Conservation (phyloP, 306 rosid genomes). For the Potentilla sterilis region DNA sequence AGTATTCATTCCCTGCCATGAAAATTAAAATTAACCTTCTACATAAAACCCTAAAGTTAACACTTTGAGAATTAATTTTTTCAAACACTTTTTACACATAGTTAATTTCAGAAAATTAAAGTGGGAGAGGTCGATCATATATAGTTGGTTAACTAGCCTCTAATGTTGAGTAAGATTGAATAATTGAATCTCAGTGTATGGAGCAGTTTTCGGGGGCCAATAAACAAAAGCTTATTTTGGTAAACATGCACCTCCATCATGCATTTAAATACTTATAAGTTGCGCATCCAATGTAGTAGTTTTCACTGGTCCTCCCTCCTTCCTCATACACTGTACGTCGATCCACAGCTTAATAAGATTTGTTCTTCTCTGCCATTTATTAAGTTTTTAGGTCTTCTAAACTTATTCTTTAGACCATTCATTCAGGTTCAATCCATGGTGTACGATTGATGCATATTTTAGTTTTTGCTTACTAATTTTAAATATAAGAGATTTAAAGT, state of each 20-base stretch:
- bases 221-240: neutral
- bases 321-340: neutral
- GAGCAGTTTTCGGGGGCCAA: slow-evolving; percentile 9
- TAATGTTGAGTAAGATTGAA: neutral
- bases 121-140: neutral
- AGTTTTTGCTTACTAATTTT: neutral
- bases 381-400: neutral
- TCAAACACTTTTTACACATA: neutral
- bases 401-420: neutral
- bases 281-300: neutral
- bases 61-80: too few species aligned
- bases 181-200: neutral
- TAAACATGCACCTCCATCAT: neutral
- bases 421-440: slow-evolving; percentile 6
- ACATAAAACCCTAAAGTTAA: neutral
- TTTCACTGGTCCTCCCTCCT: neutral
- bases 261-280: neutral
- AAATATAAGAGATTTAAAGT: neutral
- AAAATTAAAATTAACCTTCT: neutral
- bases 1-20: too few species aligned
- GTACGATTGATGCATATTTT: neutral
- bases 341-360: neutral
- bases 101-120: neutral
- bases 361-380: neutral
- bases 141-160: slow-evolving; percentile 1